phyloP scores from a whole-genome alignment of 805 yeast genomes.

The Saturnispora diversa region DNA sequence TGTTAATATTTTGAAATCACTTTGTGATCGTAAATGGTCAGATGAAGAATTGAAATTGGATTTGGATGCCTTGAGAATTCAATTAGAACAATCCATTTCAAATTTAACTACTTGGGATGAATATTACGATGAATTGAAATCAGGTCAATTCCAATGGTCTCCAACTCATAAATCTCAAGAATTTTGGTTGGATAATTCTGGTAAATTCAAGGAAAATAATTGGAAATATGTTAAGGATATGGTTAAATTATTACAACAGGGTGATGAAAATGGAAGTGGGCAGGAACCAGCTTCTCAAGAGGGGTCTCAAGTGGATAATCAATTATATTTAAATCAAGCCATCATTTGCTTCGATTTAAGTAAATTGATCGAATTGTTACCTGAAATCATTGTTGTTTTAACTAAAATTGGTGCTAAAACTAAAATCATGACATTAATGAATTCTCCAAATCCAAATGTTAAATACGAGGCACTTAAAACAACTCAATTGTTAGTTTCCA shows the following conservation, averaged over 20 bases:
- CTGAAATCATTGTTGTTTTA: slow-evolving; percentile 51
- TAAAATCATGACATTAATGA: slow-evolving; percentile 77
- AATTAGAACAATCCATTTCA: slow-evolving; percentile 64
- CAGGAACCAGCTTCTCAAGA: not conserved
- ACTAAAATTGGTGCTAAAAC: slow-evolving; percentile 58
- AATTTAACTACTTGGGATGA: slow-evolving; percentile 89
- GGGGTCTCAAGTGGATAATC: slow-evolving; percentile 14
- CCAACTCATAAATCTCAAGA: slow-evolving; percentile 87
- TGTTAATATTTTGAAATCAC: slow-evolving; percentile 53
- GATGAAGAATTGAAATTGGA: slow-evolving; percentile 85
- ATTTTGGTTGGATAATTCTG: slow-evolving; percentile 83
- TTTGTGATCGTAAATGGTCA: slow-evolving; percentile 85
- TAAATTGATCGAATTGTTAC: slow-evolving; percentile 50
- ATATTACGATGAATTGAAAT: slow-evolving; percentile 74
- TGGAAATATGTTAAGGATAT: slow-evolving; percentile 66
- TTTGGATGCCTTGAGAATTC: slow-evolving; percentile 47
- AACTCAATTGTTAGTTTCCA: slow-evolving; percentile 88
- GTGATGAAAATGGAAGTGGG: too few relatives aligned
- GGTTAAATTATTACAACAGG: slow-evolving; percentile 39
- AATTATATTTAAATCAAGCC: slow-evolving; percentile 36
- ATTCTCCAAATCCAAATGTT: slow-evolving; percentile 73
- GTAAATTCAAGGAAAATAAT: slow-evolving; percentile 65
- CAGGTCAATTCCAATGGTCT: slow-evolving; percentile 74
- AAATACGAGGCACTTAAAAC: slow-evolving; percentile 93
- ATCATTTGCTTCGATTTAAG: slow-evolving; percentile 64